Conservation (phyloP, 108 stramenopile genomes). For the Nannochloropsis gaditana region DNA sequence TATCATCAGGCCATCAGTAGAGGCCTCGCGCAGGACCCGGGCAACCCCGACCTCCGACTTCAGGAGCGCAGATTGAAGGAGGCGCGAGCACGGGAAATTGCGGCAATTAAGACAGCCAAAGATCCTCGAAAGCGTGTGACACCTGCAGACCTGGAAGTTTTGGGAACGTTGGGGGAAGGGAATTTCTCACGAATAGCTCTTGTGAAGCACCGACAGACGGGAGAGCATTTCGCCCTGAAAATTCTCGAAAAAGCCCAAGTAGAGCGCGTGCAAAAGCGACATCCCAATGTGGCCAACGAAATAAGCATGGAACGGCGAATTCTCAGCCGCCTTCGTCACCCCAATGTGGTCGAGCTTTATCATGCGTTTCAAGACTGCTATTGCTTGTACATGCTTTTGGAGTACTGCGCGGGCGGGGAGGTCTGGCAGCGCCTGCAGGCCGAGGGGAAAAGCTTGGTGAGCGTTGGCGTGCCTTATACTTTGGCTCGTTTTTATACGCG, state of each 20-base stretch:
- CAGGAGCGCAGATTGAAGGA: not conserved
- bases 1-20: not conserved
- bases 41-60: not conserved
- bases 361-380: slow-evolving; percentile 79
- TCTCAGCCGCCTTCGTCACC: slow-evolving; percentile 38
- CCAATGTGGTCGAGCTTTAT: slow-evolving; percentile 55
- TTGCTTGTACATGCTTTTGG: slow-evolving; percentile 74
- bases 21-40: slow-evolving; percentile 2
- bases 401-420: slow-evolving; percentile 71
- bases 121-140: not conserved
- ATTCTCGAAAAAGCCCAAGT: slow-evolving; percentile 84
- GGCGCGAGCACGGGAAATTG: not conserved
- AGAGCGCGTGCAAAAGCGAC: slow-evolving; percentile 74
- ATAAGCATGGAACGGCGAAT: slow-evolving; percentile 88
- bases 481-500: slow-evolving; percentile 69
- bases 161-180: slow-evolving; percentile 56
- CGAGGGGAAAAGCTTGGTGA: slow-evolving; percentile 13
- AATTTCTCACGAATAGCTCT: slow-evolving; percentile 78
- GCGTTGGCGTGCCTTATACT: slow-evolving; percentile 61
- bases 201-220: slow-evolving; percentile 68
- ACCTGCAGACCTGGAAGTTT: slow-evolving; percentile 11
- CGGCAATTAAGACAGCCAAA: not conserved
- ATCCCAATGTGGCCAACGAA: slow-evolving; percentile 91
- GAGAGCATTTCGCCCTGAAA: slow-evolving; percentile 88
- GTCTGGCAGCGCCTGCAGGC: slow-evolving; percentile 70